phyloP scores from a whole-genome alignment of 768 basidiomycete genomes.

The Tylopilus intermedius region DNA sequence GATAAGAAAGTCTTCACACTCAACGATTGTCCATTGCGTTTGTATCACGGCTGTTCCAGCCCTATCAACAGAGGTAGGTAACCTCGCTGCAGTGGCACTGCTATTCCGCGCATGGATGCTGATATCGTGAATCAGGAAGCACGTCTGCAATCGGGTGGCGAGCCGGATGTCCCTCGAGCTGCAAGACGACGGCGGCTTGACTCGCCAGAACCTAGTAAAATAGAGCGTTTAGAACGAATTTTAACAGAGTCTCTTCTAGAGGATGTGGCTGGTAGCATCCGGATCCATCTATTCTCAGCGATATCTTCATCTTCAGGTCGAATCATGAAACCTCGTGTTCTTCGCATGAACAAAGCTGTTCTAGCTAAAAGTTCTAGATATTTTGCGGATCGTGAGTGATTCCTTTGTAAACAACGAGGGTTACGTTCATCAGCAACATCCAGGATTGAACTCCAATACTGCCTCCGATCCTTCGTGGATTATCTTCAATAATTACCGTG shows the following conservation, averaged over 20 bases:
- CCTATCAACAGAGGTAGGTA: too few relatives aligned
- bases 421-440: too few relatives aligned
- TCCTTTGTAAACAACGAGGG: not conserved
- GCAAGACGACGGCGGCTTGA: too few relatives aligned
- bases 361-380: conserved; percentile 20
- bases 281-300: conserved; percentile 29
- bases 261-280: not conserved
- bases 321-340: conserved; percentile 15
- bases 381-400: not conserved
- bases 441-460: conserved; percentile 25
- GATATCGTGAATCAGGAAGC: too few relatives aligned
- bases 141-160: too few relatives aligned
- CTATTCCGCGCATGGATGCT: too few relatives aligned
- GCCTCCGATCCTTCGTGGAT: conserved; percentile 11
- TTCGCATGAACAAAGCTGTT: conserved; percentile 29
- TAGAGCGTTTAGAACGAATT: conserved; percentile 15
- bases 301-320: conserved; percentile 8
- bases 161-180: too few relatives aligned
- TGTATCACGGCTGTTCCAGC: too few relatives aligned
- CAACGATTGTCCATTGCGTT: too few relatives aligned
- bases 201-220: too few relatives aligned
- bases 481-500: conserved; percentile 11
- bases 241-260: conserved; percentile 10
- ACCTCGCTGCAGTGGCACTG: too few relatives aligned
- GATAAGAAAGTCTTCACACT: too few relatives aligned